Conservation (phyloP, 495 filamentous ascomycete species). For the Thozetella sp. region DNA sequence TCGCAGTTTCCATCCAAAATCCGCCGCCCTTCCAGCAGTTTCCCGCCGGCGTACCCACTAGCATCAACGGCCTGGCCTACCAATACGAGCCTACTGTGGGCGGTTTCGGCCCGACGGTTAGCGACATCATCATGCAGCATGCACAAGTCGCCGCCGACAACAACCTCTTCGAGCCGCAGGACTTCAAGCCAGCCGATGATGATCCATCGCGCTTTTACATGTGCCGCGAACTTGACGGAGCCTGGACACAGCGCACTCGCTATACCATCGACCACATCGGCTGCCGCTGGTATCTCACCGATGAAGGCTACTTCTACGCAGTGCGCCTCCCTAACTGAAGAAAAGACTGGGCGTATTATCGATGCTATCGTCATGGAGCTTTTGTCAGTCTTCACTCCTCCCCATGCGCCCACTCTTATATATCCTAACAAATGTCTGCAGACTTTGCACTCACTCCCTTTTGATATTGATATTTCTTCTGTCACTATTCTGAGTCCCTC, state of each 20-base stretch:
- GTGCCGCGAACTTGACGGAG: conserved; percentile 47
- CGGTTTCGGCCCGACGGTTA: conserved; percentile 38
- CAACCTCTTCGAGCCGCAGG: conserved; percentile 45
- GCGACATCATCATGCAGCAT: conserved; percentile 35
- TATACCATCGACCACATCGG: conserved; percentile 50
- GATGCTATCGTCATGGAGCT: not conserved
- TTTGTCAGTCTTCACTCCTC: too few relatives aligned
- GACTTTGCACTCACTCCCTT: too few relatives aligned
- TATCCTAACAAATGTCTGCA: too few relatives aligned
- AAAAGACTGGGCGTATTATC: not conserved
- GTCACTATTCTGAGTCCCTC: too few relatives aligned
- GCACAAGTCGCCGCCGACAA: conserved; percentile 36
- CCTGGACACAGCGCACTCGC: conserved; percentile 46
- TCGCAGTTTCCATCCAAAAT: conserved; percentile 10
- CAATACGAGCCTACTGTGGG: conserved; percentile 31
- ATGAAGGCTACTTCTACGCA: conserved; percentile 51
- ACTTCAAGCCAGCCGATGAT: conserved; percentile 51
- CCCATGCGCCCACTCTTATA: too few relatives aligned
- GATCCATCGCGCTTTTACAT: conserved; percentile 53
- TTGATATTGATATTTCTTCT: too few relatives aligned
- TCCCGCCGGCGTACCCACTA: conserved; percentile 7
- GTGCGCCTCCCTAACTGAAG: conserved; percentile 34
- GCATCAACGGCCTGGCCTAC: conserved; percentile 14
- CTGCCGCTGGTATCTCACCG: conserved; percentile 48
- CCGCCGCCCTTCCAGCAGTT: too few relatives aligned